These are phyloP conservation scores for Earliella scabrosa DNA, from an alignment of 1,284 basidiomycete species.

Conservation along the genomic window DNA sequence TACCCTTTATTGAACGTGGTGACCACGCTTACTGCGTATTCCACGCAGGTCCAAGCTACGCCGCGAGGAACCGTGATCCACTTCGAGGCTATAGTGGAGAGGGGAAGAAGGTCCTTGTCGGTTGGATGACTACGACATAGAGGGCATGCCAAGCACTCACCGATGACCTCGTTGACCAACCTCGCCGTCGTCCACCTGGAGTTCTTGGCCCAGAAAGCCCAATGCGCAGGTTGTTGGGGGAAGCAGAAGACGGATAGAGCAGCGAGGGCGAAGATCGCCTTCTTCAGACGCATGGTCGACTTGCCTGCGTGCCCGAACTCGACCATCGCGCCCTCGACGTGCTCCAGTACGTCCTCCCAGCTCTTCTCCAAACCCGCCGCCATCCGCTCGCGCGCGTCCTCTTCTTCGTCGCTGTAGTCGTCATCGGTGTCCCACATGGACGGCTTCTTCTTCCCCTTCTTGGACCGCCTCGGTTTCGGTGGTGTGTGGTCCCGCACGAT, in stretches of 20 bases:
- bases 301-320: neutral
- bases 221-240: neutral
- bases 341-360: neutral
- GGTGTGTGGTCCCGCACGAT: neutral
- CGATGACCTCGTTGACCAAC: neutral
- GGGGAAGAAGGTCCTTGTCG: too few species aligned
- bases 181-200: neutral
- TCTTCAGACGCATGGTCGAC: neutral
- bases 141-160: too few species aligned
- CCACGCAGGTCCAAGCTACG: neutral
- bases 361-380: neutral
- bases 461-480: neutral
- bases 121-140: too few species aligned
- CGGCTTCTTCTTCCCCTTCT: neutral
- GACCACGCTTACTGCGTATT: neutral
- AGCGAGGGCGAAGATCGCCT: neutral
- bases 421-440: neutral
- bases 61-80: neutral
- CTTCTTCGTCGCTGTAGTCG: neutral
- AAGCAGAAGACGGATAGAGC: neutral
- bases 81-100: too few species aligned
- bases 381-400: neutral
- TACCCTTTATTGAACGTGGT: too few species aligned
- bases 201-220: neutral
- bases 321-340: neutral